Conservation (phyloP, 192 early-diverging fungal species). For the Helicostylum pulchrum region DNA sequence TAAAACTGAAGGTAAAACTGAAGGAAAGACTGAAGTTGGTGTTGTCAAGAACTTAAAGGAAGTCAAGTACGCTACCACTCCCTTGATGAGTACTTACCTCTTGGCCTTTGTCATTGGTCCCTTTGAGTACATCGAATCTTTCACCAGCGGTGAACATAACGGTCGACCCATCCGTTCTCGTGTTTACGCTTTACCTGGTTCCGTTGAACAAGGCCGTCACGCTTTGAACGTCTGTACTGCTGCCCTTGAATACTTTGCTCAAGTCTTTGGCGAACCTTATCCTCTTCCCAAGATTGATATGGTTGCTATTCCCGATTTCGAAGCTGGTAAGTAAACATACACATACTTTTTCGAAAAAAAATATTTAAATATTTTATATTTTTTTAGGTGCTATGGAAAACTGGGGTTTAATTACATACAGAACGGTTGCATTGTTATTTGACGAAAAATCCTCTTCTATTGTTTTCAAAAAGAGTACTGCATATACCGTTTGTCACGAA, state of each 20-base stretch:
- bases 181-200: slow-evolving; percentile 82
- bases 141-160: slow-evolving; percentile 62
- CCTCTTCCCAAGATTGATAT: slow-evolving; percentile 90
- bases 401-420: slow-evolving; percentile 95
- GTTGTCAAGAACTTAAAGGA: slow-evolving; percentile 55
- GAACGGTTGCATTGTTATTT: slow-evolving; percentile 79
- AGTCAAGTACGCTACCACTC: slow-evolving; percentile 86
- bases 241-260: slow-evolving; percentile 81
- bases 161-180: slow-evolving; percentile 75
- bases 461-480: slow-evolving; percentile 76
- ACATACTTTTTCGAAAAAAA: no score
- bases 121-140: slow-evolving; percentile 86
- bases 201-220: slow-evolving; percentile 77
- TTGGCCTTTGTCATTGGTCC: slow-evolving; percentile 92
- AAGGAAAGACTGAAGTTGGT: slow-evolving; percentile 19
- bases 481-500: slow-evolving; percentile 91
- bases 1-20: slow-evolving; percentile 27
- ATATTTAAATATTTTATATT: no score
- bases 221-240: slow-evolving; percentile 74
- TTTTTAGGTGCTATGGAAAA: slow-evolving; percentile 83
- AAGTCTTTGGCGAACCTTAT: slow-evolving; percentile 85
- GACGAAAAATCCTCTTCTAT: slow-evolving; percentile 76
- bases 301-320: slow-evolving; percentile 91
- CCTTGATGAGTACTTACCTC: slow-evolving; percentile 92
- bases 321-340: not conserved